Evolutionary conservation across 495 filamentous ascomycete genomes (phyloP), one percentile per base, ranked within the genome.

Genomic region (Daldinia childiae): DNA sequence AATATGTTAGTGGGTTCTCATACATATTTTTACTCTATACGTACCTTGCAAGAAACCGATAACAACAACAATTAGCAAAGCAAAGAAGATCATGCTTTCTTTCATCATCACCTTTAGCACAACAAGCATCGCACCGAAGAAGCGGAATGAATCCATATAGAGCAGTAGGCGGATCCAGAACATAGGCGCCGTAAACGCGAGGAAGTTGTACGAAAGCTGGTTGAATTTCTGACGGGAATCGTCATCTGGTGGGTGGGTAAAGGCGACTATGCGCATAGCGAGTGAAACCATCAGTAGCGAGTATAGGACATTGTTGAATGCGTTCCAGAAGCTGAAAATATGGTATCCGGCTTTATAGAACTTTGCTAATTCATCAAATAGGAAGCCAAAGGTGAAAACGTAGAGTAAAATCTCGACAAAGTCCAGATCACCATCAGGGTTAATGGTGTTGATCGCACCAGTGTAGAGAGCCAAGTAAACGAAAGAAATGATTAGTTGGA

Each of bases 81-180:
- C 92, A 73, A 99, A 99, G 85, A 99, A 99, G 69, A 98, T 98
- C 60, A 99, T 81, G 62, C 92, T 96, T 77, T 99, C 95, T 74
- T 94, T 93, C 95, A 99, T 98, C 96, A 99, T 98, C 57, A 98
- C 94, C 74, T 97, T 94, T 36, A 99, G 82, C 4, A 99, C 92
- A 7, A 98, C 94, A 36, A 99, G 86, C 96, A 99, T 98, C 58
- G 93, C 93, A 48, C 95, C 95, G 70, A 99, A 98, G 85, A 99
- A 99, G 66, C 92, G 90, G 82, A 95, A 93, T 0, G 89, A 91
- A 82, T 99, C 95, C 8, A 99, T 86, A 76, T 97, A 99, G 7
- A 99, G 88, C 64, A 98, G 85, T 74, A 99, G 86, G 15, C 95
- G 92, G 74, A 90, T 89, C 95, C 95, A 99, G 79, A 99, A 97